These are phyloP conservation scores for Excoecaria agallocha DNA, from an alignment of 345 rosid species.

Conservation along the genomic window DNA sequence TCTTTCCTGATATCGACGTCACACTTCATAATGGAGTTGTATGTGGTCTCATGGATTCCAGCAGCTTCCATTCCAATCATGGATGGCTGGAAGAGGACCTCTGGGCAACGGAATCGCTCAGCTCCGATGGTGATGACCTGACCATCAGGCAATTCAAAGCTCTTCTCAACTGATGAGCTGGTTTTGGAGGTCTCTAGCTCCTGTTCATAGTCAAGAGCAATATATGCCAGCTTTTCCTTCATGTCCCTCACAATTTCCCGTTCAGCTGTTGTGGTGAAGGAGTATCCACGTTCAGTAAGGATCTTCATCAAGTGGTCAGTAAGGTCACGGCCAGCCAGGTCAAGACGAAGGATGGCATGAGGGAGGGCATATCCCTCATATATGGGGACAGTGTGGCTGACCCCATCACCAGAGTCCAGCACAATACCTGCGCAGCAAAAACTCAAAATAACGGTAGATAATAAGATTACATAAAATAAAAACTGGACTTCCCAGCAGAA, in stretches of 20 bases:
- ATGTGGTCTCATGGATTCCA: conserved; percentile 88
- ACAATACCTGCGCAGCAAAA: conserved; percentile 62
- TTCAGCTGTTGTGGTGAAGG: conserved; percentile 94
- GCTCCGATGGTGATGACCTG: conserved; percentile 92
- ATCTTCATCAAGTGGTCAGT: conserved; percentile 83
- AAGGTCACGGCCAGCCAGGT: conserved; percentile 92
- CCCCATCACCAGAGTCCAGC: conserved; percentile 93
- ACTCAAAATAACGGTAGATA: not conserved
- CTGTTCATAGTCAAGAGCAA: conserved; percentile 88
- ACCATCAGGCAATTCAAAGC: conserved; percentile 82
- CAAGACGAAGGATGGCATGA: conserved; percentile 88
- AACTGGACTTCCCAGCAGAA: no score
- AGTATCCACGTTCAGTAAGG: conserved; percentile 91
- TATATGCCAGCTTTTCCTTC: conserved; percentile 89
- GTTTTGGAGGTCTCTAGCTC: conserved; percentile 90
- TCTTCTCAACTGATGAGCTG: conserved; percentile 81
- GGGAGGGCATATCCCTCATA: conserved; percentile 91
- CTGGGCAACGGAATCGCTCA: conserved; percentile 91
- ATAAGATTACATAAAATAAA: no score
- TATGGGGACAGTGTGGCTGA: conserved; percentile 86
- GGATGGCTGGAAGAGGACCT: conserved; percentile 93
- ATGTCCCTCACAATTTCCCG: conserved; percentile 96
- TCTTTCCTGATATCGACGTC: conserved; percentile 90
- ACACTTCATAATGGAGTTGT: conserved; percentile 92
- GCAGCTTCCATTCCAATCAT: conserved; percentile 96